Evolutionary conservation across 192 early-diverging fungal genomes (phyloP).

Genomic region (Oehlia diaphana): DNA sequence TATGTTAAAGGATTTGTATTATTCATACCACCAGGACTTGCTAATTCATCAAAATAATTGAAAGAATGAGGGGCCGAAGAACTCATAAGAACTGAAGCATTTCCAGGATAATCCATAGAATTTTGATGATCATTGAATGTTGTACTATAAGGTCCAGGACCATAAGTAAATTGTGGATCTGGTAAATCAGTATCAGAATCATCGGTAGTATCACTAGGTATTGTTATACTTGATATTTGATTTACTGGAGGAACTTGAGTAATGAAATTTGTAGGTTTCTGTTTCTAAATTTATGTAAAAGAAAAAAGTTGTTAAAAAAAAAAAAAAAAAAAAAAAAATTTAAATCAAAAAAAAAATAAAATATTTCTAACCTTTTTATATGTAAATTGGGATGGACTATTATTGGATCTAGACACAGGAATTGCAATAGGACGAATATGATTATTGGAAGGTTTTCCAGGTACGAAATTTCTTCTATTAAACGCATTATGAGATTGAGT

Average conservation of each 20-base stretch:
- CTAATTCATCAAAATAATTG: neutral
- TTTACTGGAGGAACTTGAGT: neutral
- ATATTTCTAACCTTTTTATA: neutral
- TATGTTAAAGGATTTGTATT: neutral
- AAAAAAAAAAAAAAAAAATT: neutral
- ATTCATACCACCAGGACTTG: neutral
- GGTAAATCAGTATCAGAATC: conserved; percentile 24
- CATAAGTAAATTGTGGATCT: conserved; percentile 18
- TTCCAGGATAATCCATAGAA: neutral
- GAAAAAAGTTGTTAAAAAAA: neutral
- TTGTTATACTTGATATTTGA: conserved; percentile 20
- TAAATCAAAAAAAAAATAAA: neutral
- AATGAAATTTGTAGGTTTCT: neutral
- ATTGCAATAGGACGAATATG: neutral
- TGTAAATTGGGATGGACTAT: neutral
- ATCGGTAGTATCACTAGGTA: conserved; percentile 21
- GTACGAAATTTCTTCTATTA: neutral
- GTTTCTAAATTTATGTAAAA: neutral
- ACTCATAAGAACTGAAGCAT: neutral
- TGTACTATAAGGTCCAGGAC: neutral
- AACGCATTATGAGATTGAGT: neutral
- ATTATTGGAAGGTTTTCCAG: neutral
- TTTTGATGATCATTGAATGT: conserved; percentile 2
- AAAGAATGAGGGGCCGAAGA: neutral
- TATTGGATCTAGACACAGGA: neutral